A percentile compares a stretch with the other conserved stretches of the same genome.
Conservation (phyloP, 148 eudicot species). For the Rhododendron mucronatum region DNA sequence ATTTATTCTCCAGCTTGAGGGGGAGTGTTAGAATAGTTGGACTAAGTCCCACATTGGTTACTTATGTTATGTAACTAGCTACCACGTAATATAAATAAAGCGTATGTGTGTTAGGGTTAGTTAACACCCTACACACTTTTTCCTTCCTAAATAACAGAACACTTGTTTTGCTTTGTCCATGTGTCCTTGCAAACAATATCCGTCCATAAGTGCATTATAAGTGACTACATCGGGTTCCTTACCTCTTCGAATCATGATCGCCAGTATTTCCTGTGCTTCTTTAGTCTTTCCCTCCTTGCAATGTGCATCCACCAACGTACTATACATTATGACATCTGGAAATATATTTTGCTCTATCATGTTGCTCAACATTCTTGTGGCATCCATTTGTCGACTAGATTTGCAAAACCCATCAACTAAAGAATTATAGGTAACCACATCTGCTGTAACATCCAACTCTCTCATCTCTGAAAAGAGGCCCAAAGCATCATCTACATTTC, state of each 20-base stretch:
- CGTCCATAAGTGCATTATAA: slow-evolving; percentile 15
- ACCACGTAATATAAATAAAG: too few relatives aligned
- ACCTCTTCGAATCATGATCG: slow-evolving; percentile 16
- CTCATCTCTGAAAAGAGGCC: slow-evolving; percentile 2
- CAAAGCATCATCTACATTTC: slow-evolving; percentile 6
- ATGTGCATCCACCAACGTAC: not conserved
- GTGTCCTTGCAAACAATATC: slow-evolving; percentile 19
- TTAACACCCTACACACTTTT: too few relatives aligned
- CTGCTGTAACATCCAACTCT: not conserved
- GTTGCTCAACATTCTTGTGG: not conserved
- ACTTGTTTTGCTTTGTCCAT: slow-evolving; percentile 9
- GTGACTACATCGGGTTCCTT: slow-evolving; percentile 2
- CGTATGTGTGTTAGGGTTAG: too few relatives aligned
- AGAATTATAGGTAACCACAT: not conserved
- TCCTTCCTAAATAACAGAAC: too few relatives aligned
- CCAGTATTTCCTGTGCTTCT: not conserved
- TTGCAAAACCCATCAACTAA: not conserved
- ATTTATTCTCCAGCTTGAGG: too few relatives aligned
- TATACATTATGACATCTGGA: not conserved
- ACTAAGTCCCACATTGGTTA: too few relatives aligned
- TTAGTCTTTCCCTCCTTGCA: not conserved
- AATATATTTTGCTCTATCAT: slow-evolving; percentile 6
- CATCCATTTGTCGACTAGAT: not conserved
- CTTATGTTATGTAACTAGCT: too few relatives aligned
- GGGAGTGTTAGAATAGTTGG: too few relatives aligned